These are phyloP conservation scores for Cyclanthera cordifolia DNA, from an alignment of 306 rosid species.

Conservation along the genomic window DNA sequence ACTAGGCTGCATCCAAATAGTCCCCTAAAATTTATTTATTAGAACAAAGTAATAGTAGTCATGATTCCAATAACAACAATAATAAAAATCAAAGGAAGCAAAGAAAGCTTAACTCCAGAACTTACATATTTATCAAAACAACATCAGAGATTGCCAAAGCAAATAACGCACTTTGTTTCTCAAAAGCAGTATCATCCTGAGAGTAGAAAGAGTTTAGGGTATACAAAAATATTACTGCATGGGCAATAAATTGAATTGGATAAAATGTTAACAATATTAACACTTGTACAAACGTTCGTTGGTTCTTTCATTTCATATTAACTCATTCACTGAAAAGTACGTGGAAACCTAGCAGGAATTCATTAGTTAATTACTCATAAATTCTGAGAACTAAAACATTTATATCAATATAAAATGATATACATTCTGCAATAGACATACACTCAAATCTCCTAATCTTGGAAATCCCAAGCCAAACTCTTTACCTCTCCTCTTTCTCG, in stretches of 20 bases:
- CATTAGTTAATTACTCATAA: background rate
- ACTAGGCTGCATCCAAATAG: too few relatives aligned
- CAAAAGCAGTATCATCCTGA: slow-evolving; percentile 94
- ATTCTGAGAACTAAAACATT: background rate
- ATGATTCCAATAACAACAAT: background rate
- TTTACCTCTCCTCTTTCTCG: slow-evolving; percentile 95
- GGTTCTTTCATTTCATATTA: background rate
- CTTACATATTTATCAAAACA: slow-evolving; percentile 81
- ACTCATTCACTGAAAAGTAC: background rate
- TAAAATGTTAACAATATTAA: background rate
- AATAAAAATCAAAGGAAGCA: background rate
- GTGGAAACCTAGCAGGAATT: background rate
- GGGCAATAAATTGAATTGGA: background rate
- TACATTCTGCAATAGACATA: background rate
- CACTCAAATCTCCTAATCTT: background rate
- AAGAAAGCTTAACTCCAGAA: slow-evolving; percentile 10
- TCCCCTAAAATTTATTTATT: background rate
- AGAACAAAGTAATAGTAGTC: background rate
- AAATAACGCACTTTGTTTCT: slow-evolving; percentile 89
- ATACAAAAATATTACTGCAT: slow-evolving; percentile 10
- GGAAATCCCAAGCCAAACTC: background rate
- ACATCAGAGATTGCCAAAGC: slow-evolving; percentile 79
- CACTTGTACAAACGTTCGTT: background rate
- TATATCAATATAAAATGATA: background rate
- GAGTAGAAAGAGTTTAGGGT: slow-evolving; percentile 14